phyloP scores from a whole-genome alignment of 257 asterid genomes.

The Petrea volubilis region DNA sequence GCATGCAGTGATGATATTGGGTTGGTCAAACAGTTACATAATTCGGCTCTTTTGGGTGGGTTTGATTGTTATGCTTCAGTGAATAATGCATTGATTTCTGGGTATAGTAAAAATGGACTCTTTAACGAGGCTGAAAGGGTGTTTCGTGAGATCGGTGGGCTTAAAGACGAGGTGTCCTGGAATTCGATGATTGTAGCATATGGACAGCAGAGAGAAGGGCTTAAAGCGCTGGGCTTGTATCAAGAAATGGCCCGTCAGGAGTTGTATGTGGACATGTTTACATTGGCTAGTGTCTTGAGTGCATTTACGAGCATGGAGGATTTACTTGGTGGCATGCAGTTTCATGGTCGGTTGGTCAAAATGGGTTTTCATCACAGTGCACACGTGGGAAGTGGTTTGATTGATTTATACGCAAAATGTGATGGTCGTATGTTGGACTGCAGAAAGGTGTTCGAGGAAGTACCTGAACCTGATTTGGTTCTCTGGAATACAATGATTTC shows the following conservation, averaged over 20 bases:
- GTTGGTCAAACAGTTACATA: constrained; percentile 56
- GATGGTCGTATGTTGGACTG: constrained; percentile 36
- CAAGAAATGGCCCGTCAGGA: constrained; percentile 54
- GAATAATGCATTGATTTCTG: constrained; percentile 57
- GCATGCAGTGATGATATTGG: constrained; percentile 43
- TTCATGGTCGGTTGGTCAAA: constrained; percentile 60
- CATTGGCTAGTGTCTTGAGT: constrained; percentile 73
- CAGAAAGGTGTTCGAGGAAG: constrained; percentile 53
- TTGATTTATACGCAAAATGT: constrained; percentile 71
- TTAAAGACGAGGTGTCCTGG: constrained; percentile 81
- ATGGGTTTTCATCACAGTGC: constrained; percentile 57
- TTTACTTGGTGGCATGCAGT: constrained; percentile 71
- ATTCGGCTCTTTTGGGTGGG: constrained; percentile 53
- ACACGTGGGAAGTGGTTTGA: constrained; percentile 73
- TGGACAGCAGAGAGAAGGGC: constrained; percentile 60
- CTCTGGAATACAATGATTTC: constrained; percentile 86
- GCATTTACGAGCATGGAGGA: constrained; percentile 68
- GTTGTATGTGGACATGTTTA: constrained; percentile 57
- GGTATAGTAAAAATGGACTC: constrained; percentile 49
- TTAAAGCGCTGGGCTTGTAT: constrained; percentile 61
- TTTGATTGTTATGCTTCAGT: constrained; percentile 53
- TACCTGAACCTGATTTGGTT: constrained; percentile 56
- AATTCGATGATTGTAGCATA: constrained; percentile 79
- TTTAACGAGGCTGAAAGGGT: constrained; percentile 48
- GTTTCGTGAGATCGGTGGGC: constrained; percentile 49